Evolutionary conservation across 768 basidiomycete species (phyloP), one percentile per base, ranked within the genome.

Genomic region (Tricholoma sp.): DNA sequence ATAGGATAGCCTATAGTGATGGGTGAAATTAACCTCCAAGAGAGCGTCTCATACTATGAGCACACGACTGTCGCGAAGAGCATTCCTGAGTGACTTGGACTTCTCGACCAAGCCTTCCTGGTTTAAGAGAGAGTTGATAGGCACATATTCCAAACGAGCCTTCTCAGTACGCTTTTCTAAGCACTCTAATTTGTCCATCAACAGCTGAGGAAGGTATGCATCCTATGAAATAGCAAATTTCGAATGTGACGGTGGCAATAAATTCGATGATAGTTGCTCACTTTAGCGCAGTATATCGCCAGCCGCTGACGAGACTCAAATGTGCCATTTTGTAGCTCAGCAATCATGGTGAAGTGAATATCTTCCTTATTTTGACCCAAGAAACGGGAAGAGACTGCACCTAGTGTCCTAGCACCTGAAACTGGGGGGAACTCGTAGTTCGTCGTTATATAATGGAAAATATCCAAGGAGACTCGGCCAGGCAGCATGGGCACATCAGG

Each of bases 251-350:
- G 48, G 32, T 17, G 24, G 5, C n/a, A 15, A n/a, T 24, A 17
- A 48, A 34, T 28, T 28, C 36, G 2, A 6, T 18, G 24, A 10
- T 18, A 32, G 1, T 24, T 9, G 49, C 49, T 18, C 9, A 57
- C 63, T 59, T 65, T 63, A 13, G 56, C 48, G 37, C 63, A 65
- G 36, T 63, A 65, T 9, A 65, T 56, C 11, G 61, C 63, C 33
- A 63, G 50, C 13, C 41, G 34, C 36, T 42, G 54, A 4, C 63
- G 55, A 18, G 57, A 54, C 20, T 59, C 58, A 8, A 49, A 39
- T 6, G 41, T 45, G 2, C 61, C 61, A 9, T 56, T 51, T 29
- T 65, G 59, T 10, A 65, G 41, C 2, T 44, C 53, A 1, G 24
- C 11, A 17, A 65, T 65, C 32, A 52, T 53, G 20, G 52, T 56